Conservation (phyloP, 2,329 filamentous ascomycete species). For the Diaporthe ampelina region DNA sequence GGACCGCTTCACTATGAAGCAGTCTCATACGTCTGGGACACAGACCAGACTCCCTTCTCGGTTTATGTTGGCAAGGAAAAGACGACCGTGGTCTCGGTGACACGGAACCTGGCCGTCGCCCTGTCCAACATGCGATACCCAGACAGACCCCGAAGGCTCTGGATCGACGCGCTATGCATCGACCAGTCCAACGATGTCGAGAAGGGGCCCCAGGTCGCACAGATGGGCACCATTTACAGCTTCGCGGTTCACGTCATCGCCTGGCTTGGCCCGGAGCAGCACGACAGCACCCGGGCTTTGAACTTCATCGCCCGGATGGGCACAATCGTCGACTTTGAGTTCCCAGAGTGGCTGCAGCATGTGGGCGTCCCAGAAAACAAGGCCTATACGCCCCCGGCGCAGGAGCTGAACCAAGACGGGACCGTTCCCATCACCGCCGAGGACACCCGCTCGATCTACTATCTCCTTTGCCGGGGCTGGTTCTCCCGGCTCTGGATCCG, state of each 20-base stretch:
- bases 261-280: constrained; percentile 31
- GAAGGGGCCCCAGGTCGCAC: constrained; percentile 30
- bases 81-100: constrained; percentile 25
- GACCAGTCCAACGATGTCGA: constrained; percentile 31
- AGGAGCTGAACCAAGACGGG: not conserved
- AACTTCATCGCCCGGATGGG: constrained; percentile 4
- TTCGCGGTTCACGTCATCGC: constrained; percentile 27
- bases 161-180: constrained; percentile 38
- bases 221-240: constrained; percentile 33
- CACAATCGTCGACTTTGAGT: not conserved
- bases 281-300: constrained; percentile 10
- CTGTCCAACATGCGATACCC: constrained; percentile 3
- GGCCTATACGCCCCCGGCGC: not conserved
- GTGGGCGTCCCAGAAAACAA: not conserved
- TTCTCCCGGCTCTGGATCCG: constrained; percentile 44
- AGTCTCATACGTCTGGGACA: not conserved
- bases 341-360: not conserved
- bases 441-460: not conserved
- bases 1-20: not conserved
- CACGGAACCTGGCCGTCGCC: constrained; percentile 17
- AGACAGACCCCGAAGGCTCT: constrained; percentile 13
- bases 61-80: not conserved
- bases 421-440: not conserved
- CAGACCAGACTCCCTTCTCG: not conserved
- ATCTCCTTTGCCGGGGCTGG: constrained; percentile 5